A percentile compares a stretch with the other conserved stretches of the same genome.
phyloP scores from a whole-genome alignment of 225 moss, liverwort and hornwort genomes.

The Marchantia polymorpha region DNA sequence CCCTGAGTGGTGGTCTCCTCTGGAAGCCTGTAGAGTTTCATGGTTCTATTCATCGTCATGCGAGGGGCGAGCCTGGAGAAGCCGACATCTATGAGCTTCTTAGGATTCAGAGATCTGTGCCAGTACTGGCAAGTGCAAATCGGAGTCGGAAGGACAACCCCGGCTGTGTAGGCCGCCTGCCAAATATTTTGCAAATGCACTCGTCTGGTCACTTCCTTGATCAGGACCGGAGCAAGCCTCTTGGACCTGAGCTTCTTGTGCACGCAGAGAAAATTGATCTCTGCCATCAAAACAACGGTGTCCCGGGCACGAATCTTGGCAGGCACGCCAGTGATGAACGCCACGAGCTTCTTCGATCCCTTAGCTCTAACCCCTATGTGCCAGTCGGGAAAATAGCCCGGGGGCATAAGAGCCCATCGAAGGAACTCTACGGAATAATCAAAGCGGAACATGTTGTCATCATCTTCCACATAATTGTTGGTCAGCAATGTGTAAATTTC shows the following conservation, averaged over 20 bases:
- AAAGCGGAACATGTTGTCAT: slow-evolving; percentile 97
- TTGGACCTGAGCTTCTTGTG: slow-evolving; percentile 96
- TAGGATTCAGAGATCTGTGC: slow-evolving; percentile 93
- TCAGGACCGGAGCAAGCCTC: slow-evolving; percentile 86
- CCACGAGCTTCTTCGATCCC: slow-evolving; percentile 86
- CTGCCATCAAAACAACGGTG: slow-evolving; percentile 69
- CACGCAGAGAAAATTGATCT: slow-evolving; percentile 92
- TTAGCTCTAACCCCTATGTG: slow-evolving; percentile 91
- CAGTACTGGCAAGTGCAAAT: slow-evolving; percentile 98
- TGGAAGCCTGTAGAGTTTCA: slow-evolving; percentile 77
- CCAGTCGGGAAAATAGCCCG: slow-evolving; percentile 86
- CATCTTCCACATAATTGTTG: slow-evolving; percentile 91
- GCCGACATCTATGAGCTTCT: slow-evolving; percentile 92
- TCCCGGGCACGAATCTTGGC: slow-evolving; percentile 72
- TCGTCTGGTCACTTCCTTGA: slow-evolving; percentile 88
- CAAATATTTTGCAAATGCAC: slow-evolving; percentile 89
- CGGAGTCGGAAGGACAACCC: slow-evolving; percentile 88
- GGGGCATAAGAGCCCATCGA: slow-evolving; percentile 89
- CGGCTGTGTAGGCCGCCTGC: slow-evolving; percentile 97
- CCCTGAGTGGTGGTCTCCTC: slow-evolving; percentile 78
- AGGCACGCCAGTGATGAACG: slow-evolving; percentile 91
- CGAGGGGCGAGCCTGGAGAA: slow-evolving; percentile 87
- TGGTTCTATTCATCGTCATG: slow-evolving; percentile 97
- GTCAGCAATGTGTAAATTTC: slow-evolving; percentile 92
- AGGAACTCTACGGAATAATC: slow-evolving; percentile 91